Conservation (phyloP, 2,329 filamentous ascomycete genomes). For the Alternaria burnsii region DNA sequence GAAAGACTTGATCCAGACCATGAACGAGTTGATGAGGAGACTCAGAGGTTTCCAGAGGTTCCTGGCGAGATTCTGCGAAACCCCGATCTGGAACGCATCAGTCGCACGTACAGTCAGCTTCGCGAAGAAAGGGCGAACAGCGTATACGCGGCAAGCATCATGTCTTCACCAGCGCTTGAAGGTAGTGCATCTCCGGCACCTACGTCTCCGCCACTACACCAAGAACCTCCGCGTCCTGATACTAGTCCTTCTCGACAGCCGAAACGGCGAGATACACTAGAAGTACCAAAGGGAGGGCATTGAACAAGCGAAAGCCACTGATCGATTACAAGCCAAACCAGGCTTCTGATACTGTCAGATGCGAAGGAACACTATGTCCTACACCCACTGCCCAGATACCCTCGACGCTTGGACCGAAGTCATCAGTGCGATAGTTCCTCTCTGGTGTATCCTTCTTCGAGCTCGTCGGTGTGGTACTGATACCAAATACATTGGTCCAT, state of each 20-base stretch:
- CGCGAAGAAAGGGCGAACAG: conserved; percentile 49
- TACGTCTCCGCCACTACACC: conserved; percentile 21
- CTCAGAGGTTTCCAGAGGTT: conserved; percentile 63
- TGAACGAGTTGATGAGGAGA: conserved; percentile 58
- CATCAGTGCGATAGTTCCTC: conserved; percentile 40
- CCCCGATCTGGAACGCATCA: conserved; percentile 49
- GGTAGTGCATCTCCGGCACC: conserved; percentile 27
- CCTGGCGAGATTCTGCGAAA: conserved; percentile 64
- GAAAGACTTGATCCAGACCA: conserved; percentile 55
- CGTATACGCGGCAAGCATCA: conserved; percentile 51
- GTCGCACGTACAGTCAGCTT: conserved; percentile 53
- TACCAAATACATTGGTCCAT: conserved; percentile 45
- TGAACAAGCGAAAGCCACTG: conserved; percentile 24
- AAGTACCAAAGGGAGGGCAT: conserved; percentile 30
- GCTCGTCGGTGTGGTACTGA: conserved; percentile 31
- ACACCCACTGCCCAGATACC: conserved; percentile 42
- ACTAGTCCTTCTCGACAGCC: conserved; percentile 21
- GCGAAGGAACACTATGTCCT: conserved; percentile 37
- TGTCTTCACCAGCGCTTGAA: conserved; percentile 38
- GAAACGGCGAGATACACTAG: conserved; percentile 29
- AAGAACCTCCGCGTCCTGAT: conserved; percentile 18
- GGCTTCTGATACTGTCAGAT: conserved; percentile 35
- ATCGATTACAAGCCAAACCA: conserved; percentile 37
- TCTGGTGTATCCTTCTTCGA: conserved; percentile 39
- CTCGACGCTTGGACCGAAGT: conserved; percentile 38